Percentiles rank a stretch among this genome's conserved stretches.
These are phyloP conservation scores for Eragrostis tef DNA, from an alignment of 202 grass and related monocot genomes.

Conservation along the genomic window DNA sequence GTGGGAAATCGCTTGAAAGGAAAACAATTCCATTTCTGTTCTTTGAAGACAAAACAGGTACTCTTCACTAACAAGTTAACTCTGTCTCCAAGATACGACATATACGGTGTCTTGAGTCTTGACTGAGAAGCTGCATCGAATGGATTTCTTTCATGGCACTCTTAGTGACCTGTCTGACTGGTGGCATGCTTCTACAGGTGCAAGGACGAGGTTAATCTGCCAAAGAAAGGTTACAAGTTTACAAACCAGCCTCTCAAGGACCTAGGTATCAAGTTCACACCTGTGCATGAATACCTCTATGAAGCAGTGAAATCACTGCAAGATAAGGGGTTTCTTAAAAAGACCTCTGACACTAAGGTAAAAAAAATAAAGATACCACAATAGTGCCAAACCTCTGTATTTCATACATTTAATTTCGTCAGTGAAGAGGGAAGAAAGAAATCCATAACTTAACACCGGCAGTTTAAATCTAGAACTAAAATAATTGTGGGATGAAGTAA, in stretches of 20 bases:
- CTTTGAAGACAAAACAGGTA: too few relatives aligned
- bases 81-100: background rate
- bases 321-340: constrained; percentile 68
- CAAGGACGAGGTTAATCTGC: constrained; percentile 65
- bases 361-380: background rate
- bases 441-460: too few relatives aligned
- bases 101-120: too few relatives aligned
- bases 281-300: constrained; percentile 60
- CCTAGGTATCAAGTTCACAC: constrained; percentile 67
- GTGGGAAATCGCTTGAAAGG: too few relatives aligned
- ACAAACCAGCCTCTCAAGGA: constrained; percentile 76
- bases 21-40: too few relatives aligned
- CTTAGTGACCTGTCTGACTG: constrained; percentile 15
- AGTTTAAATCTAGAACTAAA: too few relatives aligned
- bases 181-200: constrained; percentile 48
- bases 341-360: constrained; percentile 46
- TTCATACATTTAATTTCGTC: too few relatives aligned
- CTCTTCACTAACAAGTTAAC: too few relatives aligned
- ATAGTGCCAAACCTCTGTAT: too few relatives aligned
- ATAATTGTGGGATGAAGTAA: too few relatives aligned
- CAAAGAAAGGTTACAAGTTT: constrained; percentile 77
- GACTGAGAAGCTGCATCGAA: too few relatives aligned
- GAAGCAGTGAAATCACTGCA: constrained; percentile 71
- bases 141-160: background rate
- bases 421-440: too few relatives aligned